phyloP scores from a whole-genome alignment of 2,329 filamentous ascomycete species.

The Leptographium lundbergii region DNA sequence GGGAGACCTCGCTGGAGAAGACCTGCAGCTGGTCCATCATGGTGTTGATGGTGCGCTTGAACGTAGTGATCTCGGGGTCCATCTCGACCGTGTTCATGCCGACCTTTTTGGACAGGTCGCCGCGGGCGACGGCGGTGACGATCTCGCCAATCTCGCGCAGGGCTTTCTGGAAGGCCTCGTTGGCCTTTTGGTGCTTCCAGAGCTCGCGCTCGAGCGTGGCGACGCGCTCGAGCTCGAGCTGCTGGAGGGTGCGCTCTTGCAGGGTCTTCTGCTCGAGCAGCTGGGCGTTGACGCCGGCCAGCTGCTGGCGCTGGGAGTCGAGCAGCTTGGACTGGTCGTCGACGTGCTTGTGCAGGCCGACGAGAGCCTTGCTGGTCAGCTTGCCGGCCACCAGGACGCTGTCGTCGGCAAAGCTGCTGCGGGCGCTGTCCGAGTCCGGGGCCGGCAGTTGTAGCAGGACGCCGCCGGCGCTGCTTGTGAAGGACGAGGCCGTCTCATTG shows the following conservation, averaged over 20 bases:
- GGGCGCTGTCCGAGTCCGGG: constrained; percentile 8
- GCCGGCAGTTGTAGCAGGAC: background rate
- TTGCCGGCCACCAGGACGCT: constrained; percentile 29
- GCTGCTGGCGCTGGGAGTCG: constrained; percentile 73
- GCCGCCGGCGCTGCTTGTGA: constrained; percentile 21
- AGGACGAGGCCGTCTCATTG: constrained; percentile 35
- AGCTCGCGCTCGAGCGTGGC: constrained; percentile 83
- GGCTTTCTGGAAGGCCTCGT: constrained; percentile 96
- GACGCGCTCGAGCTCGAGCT: constrained; percentile 78
- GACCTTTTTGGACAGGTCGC: constrained; percentile 93
- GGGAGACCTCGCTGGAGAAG: constrained; percentile 92
- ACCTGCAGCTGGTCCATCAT: constrained; percentile 98
- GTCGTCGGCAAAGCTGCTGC: constrained; percentile 15
- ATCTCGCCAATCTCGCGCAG: constrained; percentile 94
- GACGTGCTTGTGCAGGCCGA: constrained; percentile 77
- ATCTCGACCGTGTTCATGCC: constrained; percentile 92
- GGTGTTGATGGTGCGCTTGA: constrained; percentile 96
- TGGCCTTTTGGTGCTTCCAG: constrained; percentile 94
- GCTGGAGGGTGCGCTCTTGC: constrained; percentile 69
- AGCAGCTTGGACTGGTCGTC: constrained; percentile 90
- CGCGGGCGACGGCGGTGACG: constrained; percentile 87
- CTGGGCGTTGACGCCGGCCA: constrained; percentile 74
- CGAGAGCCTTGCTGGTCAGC: constrained; percentile 71
- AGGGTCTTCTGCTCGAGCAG: constrained; percentile 75
- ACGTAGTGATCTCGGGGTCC: constrained; percentile 95